Conservation (phyloP, 768 basidiomycete species). For the Tubosaeta sp. region DNA sequence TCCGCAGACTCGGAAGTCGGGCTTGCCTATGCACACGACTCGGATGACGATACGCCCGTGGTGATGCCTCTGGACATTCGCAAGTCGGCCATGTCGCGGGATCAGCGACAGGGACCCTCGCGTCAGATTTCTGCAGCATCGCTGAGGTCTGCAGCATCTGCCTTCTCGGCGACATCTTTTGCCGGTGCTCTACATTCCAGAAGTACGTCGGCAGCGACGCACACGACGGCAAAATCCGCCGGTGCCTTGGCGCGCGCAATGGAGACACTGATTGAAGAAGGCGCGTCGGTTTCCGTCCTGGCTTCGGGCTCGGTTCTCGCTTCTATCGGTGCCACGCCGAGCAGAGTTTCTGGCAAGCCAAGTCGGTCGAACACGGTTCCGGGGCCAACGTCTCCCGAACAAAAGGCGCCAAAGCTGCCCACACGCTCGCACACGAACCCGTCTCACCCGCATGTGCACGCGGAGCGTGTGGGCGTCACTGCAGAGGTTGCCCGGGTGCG, state of each 20-base stretch:
- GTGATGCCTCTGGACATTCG: constrained; percentile 26
- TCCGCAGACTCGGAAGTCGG: constrained; percentile 30
- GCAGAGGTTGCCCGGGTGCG: constrained; percentile 29
- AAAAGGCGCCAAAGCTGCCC: constrained; percentile 50
- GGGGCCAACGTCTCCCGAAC: constrained; percentile 40
- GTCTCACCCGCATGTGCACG: constrained; percentile 33
- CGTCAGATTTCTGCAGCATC: constrained; percentile 28
- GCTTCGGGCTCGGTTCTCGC: constrained; percentile 33
- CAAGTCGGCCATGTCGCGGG: constrained; percentile 15
- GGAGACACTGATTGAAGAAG: constrained; percentile 48
- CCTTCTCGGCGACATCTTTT: constrained; percentile 12
- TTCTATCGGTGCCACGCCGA: constrained; percentile 21
- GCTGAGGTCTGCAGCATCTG: constrained; percentile 16
- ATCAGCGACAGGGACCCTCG: constrained; percentile 19
- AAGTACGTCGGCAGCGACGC: constrained; percentile 27
- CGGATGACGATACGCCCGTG: constrained; percentile 32
- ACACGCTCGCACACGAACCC: constrained; percentile 51
- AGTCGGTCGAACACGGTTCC: constrained; percentile 53
- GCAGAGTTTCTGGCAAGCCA: constrained; percentile 27
- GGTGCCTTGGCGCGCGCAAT: constrained; percentile 47
- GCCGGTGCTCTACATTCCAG: constrained; percentile 14
- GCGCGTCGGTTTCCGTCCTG: constrained; percentile 32
- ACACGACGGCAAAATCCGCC: constrained; percentile 25
- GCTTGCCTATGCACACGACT: constrained; percentile 36
- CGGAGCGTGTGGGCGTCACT: constrained; percentile 21